These are phyloP conservation scores for Bocquillonia castaneifolia DNA, from an alignment of 441 rosid genomes.

Conservation along the genomic window DNA sequence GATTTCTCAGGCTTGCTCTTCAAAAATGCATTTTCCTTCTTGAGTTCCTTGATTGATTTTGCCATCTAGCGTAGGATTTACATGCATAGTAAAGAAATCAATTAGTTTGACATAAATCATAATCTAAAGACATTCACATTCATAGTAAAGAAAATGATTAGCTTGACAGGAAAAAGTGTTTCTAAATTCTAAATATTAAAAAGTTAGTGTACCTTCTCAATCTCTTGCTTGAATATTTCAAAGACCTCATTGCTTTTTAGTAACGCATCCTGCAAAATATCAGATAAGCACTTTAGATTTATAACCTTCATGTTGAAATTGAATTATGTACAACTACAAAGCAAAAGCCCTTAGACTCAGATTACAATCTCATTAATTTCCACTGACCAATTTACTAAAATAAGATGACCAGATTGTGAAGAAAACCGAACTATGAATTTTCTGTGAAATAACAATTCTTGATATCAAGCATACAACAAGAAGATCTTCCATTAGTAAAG, in stretches of 20 bases:
- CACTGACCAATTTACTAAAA: background rate
- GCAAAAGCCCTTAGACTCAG: background rate
- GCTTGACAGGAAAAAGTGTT: background rate
- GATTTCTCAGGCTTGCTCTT: conserved; percentile 84
- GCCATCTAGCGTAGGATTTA: conserved; percentile 46
- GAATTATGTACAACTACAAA: background rate
- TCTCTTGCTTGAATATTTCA: conserved; percentile 89
- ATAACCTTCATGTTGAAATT: background rate
- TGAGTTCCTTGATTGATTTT: conserved; percentile 77
- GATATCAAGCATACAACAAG: background rate
- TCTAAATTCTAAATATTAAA: conserved; percentile 4
- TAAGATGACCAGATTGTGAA: background rate
- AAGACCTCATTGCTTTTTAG: conserved; percentile 86
- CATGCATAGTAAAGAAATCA: too few relatives aligned
- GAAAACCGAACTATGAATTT: background rate
- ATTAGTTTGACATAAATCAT: too few relatives aligned
- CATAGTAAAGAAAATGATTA: conserved; percentile 4
- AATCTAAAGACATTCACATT: too few relatives aligned
- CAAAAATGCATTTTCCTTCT: conserved; percentile 74
- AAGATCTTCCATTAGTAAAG: background rate
- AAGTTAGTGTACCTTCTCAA: conserved; percentile 61
- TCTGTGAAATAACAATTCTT: background rate
- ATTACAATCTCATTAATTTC: background rate
- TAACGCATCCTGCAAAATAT: conserved; percentile 75
- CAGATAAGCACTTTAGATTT: conserved; percentile 3